Percentiles rank a stretch among this genome's conserved stretches.
Evolutionary conservation across 495 filamentous ascomycete species (phyloP).

Genomic region (Aspergillus baeticus): DNA sequence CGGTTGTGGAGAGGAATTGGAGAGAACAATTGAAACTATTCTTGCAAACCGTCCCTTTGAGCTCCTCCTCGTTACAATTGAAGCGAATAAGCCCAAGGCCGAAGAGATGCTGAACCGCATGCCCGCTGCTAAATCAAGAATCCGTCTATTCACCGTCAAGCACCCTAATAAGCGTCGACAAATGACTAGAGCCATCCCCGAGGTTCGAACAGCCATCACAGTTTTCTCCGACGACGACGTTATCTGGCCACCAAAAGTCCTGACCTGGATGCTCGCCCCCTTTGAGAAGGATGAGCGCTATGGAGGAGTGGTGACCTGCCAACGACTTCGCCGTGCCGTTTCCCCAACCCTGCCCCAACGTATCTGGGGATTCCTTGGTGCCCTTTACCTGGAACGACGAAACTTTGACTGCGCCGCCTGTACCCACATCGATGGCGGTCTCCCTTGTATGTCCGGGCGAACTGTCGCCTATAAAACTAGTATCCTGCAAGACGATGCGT

Average conservation of each 20-base stretch:
- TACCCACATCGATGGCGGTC: slow-evolving; percentile 79
- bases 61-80: slow-evolving; percentile 63
- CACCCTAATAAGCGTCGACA: slow-evolving; percentile 82
- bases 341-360: slow-evolving; percentile 54
- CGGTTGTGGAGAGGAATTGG: slow-evolving; percentile 57
- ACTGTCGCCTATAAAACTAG: slow-evolving; percentile 80
- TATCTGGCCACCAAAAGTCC: slow-evolving; percentile 71
- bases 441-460: slow-evolving; percentile 84
- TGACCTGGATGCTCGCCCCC: slow-evolving; percentile 81
- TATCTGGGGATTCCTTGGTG: slow-evolving; percentile 75
- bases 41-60: slow-evolving; percentile 55
- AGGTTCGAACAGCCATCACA: slow-evolving; percentile 70
- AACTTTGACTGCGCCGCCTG: slow-evolving; percentile 91
- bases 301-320: slow-evolving; percentile 81
- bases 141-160: slow-evolving; percentile 51
- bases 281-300: slow-evolving; percentile 71
- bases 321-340: slow-evolving; percentile 67
- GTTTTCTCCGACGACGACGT: slow-evolving; percentile 89
- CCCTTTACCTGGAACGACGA: slow-evolving; percentile 76
- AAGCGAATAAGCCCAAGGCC: slow-evolving; percentile 57
- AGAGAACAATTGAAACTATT: slow-evolving; percentile 59
- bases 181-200: slow-evolving; percentile 76
- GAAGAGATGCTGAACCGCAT: slow-evolving; percentile 51
- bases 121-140: slow-evolving; percentile 48
- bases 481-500: slow-evolving; percentile 75